A percentile compares a stretch with the other conserved stretches of the same genome.
Evolutionary conservation across 148 eudicot genomes (phyloP).

Genomic region (Vaccinium darrowii): DNA sequence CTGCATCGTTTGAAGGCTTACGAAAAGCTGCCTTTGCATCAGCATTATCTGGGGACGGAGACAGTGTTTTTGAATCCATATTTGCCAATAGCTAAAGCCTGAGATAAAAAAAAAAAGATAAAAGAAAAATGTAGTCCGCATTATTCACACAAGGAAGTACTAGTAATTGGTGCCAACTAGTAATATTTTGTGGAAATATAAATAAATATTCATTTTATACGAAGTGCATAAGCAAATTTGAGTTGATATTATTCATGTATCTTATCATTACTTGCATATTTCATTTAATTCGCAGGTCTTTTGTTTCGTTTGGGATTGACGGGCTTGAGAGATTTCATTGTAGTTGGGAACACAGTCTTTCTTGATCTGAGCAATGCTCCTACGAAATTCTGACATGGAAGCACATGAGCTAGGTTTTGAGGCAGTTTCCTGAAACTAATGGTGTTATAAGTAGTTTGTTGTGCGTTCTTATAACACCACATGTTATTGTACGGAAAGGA

Average conservation of each 20-base stretch:
- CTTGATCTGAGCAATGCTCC: not conserved
- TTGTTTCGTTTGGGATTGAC: not conserved
- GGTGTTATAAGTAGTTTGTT: not conserved
- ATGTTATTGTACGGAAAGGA: not conserved
- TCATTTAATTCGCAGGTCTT: not conserved
- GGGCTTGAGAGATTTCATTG: not conserved
- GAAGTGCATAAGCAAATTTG: not conserved
- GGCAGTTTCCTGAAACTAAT: not conserved
- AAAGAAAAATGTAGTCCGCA: not conserved
- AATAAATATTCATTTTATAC: not conserved
- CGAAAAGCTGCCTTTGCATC: constrained; percentile 64
- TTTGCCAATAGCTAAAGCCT: constrained; percentile 18
- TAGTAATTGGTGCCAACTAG: not conserved
- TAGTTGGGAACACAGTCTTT: not conserved
- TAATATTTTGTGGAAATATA: not conserved
- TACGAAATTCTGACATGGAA: not conserved
- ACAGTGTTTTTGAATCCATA: constrained; percentile 52
- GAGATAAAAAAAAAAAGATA: not conserved
- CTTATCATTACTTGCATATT: not conserved
- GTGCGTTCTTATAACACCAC: not conserved
- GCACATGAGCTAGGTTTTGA: not conserved
- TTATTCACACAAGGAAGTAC: not conserved
- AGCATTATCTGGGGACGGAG: constrained; percentile 43
- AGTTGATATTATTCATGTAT: not conserved
- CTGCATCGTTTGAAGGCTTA: constrained; percentile 70